Base-by-base conservation (phyloP, 2,329 filamentous ascomycete genomes). In the Colletotrichum magnum region DNA sequence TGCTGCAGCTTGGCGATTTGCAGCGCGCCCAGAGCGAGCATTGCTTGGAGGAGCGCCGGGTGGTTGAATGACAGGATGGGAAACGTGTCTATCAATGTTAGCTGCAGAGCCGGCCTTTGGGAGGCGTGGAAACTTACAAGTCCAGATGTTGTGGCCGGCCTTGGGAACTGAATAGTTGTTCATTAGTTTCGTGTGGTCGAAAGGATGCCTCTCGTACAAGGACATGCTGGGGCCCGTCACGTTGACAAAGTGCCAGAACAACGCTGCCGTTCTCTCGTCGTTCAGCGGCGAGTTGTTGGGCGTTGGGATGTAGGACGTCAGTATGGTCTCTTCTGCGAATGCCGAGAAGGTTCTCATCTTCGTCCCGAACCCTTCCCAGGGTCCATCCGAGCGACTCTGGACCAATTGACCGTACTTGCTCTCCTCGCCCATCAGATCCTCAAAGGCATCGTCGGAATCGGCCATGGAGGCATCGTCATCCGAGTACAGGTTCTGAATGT, bases 171-270 rank as follows among this genome's bases (percentile, higher is more conserved):
- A 83, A 10, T 84, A 83, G 53, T 90, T 88, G 64, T 85, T 84
- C 73, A 93, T 90, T 36, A 93, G 85, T 32, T 90, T 86, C 1
- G 89, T 87, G 1, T 93, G 88, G 75, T 95, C 93, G 64, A 90
- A 87, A 2, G 93, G 90, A 77, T 95, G 90, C 61, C 95, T 88
- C 79, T 98, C 95, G 77, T 94, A 97, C 32, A 97, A 87, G 1
- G 95, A 97, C 77, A 98, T 89, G 72, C 89, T 93, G 1, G 94
- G 93, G 0, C 92, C 95, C 2, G 94, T 97, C 6, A 96, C 92
- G 73, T 94, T 92, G 54, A 98, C 90, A 78, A 98, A 98, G 79
- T 98, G 94, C 78, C 92, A 92, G 78, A 98, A 98, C 6, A 97
- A 90, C 36, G 91, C 88, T 15, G 94, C 92, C 12, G 94, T 95